phyloP scores from a whole-genome alignment of 1,139 yeast genomes.

The Diutina sp. region DNA sequence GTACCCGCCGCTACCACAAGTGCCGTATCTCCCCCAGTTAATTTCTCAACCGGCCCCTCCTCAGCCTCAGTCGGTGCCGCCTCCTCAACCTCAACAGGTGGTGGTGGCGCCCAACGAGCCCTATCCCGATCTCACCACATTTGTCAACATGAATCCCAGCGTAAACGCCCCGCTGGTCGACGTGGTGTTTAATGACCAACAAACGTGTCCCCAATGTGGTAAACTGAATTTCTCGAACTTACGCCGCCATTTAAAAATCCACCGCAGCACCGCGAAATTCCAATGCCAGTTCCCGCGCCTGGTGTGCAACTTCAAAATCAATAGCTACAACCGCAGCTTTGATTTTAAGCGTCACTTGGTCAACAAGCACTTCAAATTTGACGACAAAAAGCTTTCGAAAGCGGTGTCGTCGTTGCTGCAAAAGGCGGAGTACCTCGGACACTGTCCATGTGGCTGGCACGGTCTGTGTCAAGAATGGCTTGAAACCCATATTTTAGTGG shows the following conservation, averaged over 20 bases:
- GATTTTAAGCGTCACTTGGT: neutral
- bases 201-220: neutral
- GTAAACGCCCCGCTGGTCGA: neutral
- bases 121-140: neutral
- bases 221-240: neutral
- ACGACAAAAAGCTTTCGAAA: neutral
- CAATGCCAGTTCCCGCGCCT: neutral
- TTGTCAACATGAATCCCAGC: neutral
- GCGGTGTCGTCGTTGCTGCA: neutral
- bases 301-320: conserved; percentile 1
- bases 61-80: neutral
- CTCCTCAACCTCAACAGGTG: neutral
- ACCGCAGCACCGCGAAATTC: neutral
- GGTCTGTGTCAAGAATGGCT: neutral
- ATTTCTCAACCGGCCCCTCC: neutral
- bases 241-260: neutral
- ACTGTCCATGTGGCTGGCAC: neutral
- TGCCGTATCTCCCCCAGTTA: neutral
- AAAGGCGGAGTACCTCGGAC: neutral
- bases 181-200: conserved; percentile 1
- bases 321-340: neutral
- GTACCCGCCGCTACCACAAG: neutral
- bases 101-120: neutral
- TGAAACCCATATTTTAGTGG: neutral
- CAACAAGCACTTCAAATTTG: conserved; percentile 1